These are phyloP conservation scores for Ceratorhiza oryzae-sativae DNA, from an alignment of 1,284 basidiomycete genomes.

Conservation along the genomic window DNA sequence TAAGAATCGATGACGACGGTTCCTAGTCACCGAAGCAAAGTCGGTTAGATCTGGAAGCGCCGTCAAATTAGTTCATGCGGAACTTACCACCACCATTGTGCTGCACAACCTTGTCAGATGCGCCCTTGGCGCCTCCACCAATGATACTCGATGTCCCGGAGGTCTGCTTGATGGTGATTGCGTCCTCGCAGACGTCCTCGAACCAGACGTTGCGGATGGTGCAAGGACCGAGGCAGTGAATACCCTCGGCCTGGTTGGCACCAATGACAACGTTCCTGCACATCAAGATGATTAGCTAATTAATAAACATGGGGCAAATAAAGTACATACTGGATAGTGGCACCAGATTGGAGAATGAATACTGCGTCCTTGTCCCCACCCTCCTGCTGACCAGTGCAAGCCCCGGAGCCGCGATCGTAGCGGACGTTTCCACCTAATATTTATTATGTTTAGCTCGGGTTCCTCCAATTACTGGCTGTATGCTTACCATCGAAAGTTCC, in stretches of 20 bases:
- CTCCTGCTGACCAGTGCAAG: slow-evolving; percentile 37
- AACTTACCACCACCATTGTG: slow-evolving; percentile 39
- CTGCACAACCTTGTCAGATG: slow-evolving; percentile 40
- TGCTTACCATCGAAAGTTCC: slow-evolving; percentile 51
- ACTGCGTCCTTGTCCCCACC: slow-evolving; percentile 39
- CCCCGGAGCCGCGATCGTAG: slow-evolving; percentile 37
- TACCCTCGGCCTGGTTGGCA: slow-evolving; percentile 54
- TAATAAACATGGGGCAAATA: background rate
- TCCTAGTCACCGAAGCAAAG: slow-evolving; percentile 1
- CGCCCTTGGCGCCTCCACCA: slow-evolving; percentile 38
- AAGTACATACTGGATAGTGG: slow-evolving; percentile 47
- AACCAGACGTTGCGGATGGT: slow-evolving; percentile 50
- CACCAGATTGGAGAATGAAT: slow-evolving; percentile 49
- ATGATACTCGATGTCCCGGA: slow-evolving; percentile 37
- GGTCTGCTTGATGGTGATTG: slow-evolving; percentile 44
- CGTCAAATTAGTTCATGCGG: too few species aligned
- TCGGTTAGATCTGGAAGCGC: background rate
- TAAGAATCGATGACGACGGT: slow-evolving; percentile 27
- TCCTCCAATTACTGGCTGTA: background rate
- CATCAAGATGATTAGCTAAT: background rate
- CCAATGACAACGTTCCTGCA: slow-evolving; percentile 54
- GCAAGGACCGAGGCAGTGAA: slow-evolving; percentile 56
- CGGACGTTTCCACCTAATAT: slow-evolving; percentile 33
- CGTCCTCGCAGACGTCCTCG: slow-evolving; percentile 42
- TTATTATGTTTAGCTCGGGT: background rate